Evolutionary conservation across 331 rosid species (phyloP), one percentile per base, ranked within the genome.

Genomic region (Cydonia oblonga): DNA sequence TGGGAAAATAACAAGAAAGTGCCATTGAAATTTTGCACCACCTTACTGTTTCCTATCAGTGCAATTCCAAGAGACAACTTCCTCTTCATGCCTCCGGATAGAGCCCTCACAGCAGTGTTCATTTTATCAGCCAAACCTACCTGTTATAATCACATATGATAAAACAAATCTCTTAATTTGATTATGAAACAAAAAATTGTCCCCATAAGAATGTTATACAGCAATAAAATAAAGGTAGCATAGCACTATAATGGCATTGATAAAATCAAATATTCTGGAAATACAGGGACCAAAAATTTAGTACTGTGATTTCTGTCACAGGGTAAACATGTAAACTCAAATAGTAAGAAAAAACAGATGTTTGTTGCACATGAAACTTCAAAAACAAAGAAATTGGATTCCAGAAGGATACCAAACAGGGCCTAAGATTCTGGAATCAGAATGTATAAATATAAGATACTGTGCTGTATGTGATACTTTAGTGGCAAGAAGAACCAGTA

Each of bases 81-180:
- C 91, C 98, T 84, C 86, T 89, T 93, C 98, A 93, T 93, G 77
- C 98, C 98, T 64, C 98, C 98, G 73, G 98, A 93, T 63, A 90
- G 97, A 80, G 95, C 80, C 69, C 80, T 81, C 74, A 91, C 98
- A 68, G 82, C 61, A 26, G 90, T 85, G 83, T 81, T 90, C 72
- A 83, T 82, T 84, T 93, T 93, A 80, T 93, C 98, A 32, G 92
- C 98, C 81, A 93, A 77, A 67, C 98, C 98, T 79, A 93, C 98
- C 98, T 93, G 85, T 30, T 76, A 83, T 62, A 68, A 60, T 63
- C 72, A 75, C 67, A 71, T 16, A 80, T 52, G 51, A 74, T 51
- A 69, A 62, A 71, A 66, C 20, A 68, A 24, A 71, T 52, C 14
- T 53, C 66, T 2, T 20, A 3, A 42, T 51, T 49, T 61, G 62